Conservation (phyloP, 768 basidiomycete species). For the Lactarius sp. region DNA sequence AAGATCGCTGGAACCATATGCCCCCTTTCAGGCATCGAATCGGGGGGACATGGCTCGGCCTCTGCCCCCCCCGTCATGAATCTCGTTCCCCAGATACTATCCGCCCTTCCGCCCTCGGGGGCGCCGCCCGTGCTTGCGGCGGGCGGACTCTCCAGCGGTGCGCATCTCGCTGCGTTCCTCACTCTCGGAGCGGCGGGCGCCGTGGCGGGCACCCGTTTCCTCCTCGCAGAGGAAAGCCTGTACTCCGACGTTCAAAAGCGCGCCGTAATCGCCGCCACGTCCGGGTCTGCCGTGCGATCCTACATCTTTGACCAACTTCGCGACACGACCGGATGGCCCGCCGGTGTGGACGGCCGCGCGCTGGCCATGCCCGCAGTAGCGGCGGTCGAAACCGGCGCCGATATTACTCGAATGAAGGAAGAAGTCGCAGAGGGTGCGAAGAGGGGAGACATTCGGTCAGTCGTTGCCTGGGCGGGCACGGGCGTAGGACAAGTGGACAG, state of each 20-base stretch:
- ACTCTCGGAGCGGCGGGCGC: conserved; percentile 63
- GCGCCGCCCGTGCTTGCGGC: conserved; percentile 63
- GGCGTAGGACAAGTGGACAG: conserved; percentile 32
- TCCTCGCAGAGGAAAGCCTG: conserved; percentile 58
- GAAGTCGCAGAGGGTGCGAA: conserved; percentile 27
- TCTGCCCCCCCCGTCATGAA: conserved; percentile 55
- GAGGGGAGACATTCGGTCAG: conserved; percentile 28
- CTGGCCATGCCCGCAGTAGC: conserved; percentile 36
- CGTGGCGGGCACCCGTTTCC: conserved; percentile 71
- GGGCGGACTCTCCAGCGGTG: conserved; percentile 64
- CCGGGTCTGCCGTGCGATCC: conserved; percentile 32
- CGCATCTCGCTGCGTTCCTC: conserved; percentile 61
- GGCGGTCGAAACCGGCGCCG: conserved; percentile 14
- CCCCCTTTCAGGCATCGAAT: conserved; percentile 55
- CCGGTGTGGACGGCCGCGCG: conserved; percentile 39
- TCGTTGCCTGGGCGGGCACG: conserved; percentile 36
- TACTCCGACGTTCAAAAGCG: conserved; percentile 35
- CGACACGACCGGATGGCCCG: conserved; percentile 33
- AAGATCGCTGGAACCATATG: neutral
- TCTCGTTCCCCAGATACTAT: conserved; percentile 52
- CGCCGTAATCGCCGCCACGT: conserved; percentile 30
- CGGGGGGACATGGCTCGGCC: conserved; percentile 69
- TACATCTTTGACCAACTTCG: conserved; percentile 34
- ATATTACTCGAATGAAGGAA: conserved; percentile 15
- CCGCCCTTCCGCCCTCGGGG: conserved; percentile 36